Evolutionary conservation across 73 alveolate species (phyloP).

Genomic region (Paramecium sonneborni): DNA sequence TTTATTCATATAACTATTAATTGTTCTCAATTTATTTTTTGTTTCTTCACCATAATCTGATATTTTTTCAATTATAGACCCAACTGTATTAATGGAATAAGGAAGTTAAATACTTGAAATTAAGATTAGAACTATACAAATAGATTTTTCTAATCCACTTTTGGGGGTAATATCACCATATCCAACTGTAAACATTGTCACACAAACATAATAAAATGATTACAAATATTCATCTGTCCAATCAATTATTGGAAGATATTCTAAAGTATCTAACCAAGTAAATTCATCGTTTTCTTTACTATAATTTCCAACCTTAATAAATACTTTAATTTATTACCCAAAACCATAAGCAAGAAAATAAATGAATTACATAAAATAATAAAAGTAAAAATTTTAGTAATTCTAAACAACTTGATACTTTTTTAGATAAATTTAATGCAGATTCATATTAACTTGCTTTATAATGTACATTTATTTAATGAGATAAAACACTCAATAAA

Average conservation of each 20-base stretch:
- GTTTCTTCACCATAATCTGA: slow-evolving; percentile 72
- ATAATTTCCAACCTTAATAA: slow-evolving; percentile 44
- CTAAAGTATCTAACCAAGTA: not conserved
- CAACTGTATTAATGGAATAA: slow-evolving; percentile 79
- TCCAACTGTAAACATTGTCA: slow-evolving; percentile 84
- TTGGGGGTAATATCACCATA: slow-evolving; percentile 83
- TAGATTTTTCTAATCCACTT: slow-evolving; percentile 66
- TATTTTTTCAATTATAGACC: slow-evolving; percentile 68
- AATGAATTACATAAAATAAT: slow-evolving; percentile 7
- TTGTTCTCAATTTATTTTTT: slow-evolving; percentile 70
- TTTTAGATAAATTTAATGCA: slow-evolving; percentile 17
- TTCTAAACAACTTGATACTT: not conserved
- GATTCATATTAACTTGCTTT: not conserved
- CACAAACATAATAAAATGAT: slow-evolving; percentile 78
- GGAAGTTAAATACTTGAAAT: slow-evolving; percentile 86
- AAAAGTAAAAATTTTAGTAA: slow-evolving; percentile 2
- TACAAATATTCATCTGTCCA: slow-evolving; percentile 67
- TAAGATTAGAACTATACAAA: slow-evolving; percentile 73
- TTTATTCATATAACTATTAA: slow-evolving; percentile 68
- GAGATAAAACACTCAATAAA: not conserved
- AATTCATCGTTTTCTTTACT: not conserved
- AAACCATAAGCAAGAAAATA: slow-evolving; percentile 34
- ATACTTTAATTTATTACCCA: slow-evolving; percentile 34
- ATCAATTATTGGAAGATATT: slow-evolving; percentile 58
- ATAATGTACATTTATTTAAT: slow-evolving; percentile 31